A percentile compares a stretch with the other conserved stretches of the same genome.
Evolutionary conservation across 352 stramenopile species (phyloP).

Genomic region (Aphanomyces astaci): DNA sequence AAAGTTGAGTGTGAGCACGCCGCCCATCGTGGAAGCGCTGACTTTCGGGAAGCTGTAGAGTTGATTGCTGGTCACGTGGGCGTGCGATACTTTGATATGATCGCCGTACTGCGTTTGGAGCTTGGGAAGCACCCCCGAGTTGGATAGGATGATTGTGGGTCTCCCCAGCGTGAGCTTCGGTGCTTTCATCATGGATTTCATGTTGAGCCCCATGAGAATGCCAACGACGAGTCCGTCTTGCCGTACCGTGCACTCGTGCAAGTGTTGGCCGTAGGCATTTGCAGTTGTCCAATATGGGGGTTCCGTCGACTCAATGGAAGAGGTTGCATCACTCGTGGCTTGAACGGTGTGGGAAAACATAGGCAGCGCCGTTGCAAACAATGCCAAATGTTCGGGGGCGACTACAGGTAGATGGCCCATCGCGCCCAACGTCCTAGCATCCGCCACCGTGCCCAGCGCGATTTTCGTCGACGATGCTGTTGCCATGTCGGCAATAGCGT

Average conservation of each 20-base stretch:
- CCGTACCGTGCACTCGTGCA: neutral
- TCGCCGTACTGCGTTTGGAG: neutral
- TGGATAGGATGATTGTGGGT: neutral
- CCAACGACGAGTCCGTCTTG: constrained; percentile 2
- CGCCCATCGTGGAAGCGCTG: neutral
- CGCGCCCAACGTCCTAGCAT: neutral
- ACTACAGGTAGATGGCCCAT: neutral
- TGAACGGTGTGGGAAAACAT: neutral
- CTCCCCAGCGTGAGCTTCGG: neutral
- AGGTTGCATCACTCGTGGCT: neutral
- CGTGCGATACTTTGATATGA: neutral
- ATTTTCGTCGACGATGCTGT: neutral
- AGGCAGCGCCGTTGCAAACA: neutral
- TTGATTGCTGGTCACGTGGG: constrained; percentile 7
- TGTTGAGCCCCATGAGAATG: neutral
- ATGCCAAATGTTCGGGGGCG: neutral
- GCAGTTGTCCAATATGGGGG: neutral
- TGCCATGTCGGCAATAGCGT: neutral
- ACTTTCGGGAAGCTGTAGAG: constrained; percentile 13
- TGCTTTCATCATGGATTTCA: neutral
- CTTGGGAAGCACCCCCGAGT: neutral
- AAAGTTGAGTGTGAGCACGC: constrained; percentile 5
- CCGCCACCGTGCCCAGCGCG: neutral
- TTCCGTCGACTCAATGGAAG: no score
- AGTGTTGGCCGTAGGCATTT: neutral